Conservation (phyloP, 441 rosid species). For the Erodium trifolium region DNA sequence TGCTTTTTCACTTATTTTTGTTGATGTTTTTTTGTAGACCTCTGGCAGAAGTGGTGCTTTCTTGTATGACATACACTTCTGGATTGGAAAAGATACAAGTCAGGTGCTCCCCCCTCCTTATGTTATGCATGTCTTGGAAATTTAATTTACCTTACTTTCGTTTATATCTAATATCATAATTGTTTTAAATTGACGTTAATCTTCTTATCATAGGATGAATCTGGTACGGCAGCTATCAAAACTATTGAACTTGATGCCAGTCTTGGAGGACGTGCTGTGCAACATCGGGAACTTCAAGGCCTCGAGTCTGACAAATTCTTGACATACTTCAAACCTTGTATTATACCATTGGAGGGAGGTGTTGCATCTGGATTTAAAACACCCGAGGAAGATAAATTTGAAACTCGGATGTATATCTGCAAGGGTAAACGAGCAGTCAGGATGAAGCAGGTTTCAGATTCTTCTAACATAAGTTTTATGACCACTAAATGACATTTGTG, state of each 20-base stretch:
- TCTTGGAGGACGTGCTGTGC: conserved; percentile 98
- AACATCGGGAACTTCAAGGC: conserved; percentile 38
- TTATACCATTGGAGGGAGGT: conserved; percentile 94
- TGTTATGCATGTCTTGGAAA: not conserved
- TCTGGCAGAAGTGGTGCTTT: conserved; percentile 67
- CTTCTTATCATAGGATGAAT: conserved; percentile 58
- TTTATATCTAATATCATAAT: not conserved
- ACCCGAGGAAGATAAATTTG: conserved; percentile 77
- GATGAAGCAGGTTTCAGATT: conserved; percentile 73
- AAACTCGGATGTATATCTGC: conserved; percentile 76
- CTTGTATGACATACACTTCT: conserved; percentile 84
- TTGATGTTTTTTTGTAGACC: conserved; percentile 37
- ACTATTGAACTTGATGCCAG: conserved; percentile 89
- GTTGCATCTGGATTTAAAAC: conserved; percentile 86
- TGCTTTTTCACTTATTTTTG: not conserved
- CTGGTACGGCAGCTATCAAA: conserved; percentile 96
- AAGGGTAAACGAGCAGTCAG: conserved; percentile 80
- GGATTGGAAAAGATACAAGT: conserved; percentile 97
- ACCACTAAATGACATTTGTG: not conserved
- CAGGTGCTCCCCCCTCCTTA: conserved; percentile 45
- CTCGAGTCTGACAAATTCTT: conserved; percentile 83
- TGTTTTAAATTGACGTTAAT: not conserved
- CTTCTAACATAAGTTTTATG: not conserved
- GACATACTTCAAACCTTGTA: conserved; percentile 94
- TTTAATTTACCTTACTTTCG: no score